Conservation (phyloP, 805 yeast genomes). For the Hagleromyces aurorensis region DNA sequence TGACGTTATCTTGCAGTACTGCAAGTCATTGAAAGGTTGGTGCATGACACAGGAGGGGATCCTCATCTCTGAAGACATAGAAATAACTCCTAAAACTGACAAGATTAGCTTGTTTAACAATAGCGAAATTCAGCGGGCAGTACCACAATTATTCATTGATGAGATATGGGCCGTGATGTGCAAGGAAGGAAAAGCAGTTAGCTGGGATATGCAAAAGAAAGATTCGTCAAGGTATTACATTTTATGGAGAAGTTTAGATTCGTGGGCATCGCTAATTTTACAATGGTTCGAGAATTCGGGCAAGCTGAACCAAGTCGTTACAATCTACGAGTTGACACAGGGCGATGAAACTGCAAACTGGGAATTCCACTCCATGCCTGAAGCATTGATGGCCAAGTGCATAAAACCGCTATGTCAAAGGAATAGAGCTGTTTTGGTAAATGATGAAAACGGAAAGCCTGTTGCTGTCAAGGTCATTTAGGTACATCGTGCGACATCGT, state of each 20-base stretch:
- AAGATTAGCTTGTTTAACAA: constrained; percentile 41
- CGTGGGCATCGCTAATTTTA: constrained; percentile 55
- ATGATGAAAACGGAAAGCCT: constrained; percentile 55
- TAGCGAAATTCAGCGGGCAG: constrained; percentile 41
- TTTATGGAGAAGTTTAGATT: constrained; percentile 61
- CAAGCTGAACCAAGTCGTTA: constrained; percentile 66
- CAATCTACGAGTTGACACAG: constrained; percentile 69
- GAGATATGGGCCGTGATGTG: constrained; percentile 55
- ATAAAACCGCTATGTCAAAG: constrained; percentile 52
- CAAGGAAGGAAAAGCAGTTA: constrained; percentile 47
- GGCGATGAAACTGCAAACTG: constrained; percentile 51
- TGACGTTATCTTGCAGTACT: constrained; percentile 51
- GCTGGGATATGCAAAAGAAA: constrained; percentile 30
- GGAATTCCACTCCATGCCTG: constrained; percentile 58
- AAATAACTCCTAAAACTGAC: constrained; percentile 3
- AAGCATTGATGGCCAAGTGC: constrained; percentile 43
- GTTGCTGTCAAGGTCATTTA: constrained; percentile 72
- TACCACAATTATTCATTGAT: constrained; percentile 45
- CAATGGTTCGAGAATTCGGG: constrained; percentile 76
- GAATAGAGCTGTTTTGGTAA: constrained; percentile 66
- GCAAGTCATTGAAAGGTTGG: constrained; percentile 51
- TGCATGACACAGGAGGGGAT: constrained; percentile 33
- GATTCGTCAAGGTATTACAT: constrained; percentile 35
- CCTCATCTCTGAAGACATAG: constrained; percentile 23
- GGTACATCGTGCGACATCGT: too few species aligned